Evolutionary conservation across 1,139 yeast genomes (phyloP), one percentile per base, ranked within the genome.

Genomic region (Taphrina wiesneri): DNA sequence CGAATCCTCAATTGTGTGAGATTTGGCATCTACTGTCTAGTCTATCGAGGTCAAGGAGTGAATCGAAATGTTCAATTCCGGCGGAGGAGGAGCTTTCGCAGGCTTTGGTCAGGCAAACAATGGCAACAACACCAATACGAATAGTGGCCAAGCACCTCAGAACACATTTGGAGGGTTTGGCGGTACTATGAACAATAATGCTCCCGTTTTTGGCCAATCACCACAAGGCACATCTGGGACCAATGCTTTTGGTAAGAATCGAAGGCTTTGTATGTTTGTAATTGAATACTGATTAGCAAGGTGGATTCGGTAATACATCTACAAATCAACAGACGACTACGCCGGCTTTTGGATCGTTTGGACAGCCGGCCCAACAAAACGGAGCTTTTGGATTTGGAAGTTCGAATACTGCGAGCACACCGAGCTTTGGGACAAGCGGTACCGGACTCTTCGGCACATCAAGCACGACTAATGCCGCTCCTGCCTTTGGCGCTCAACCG

Each of bases 361-460:
- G 67, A 28, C 51, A 64, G 28, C 47, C 69, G 21, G 63, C 74
- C n/a, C 65, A 52, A 23, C 65, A 53, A 45, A 23, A 13, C 15
- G 23, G 96, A 19, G 69, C 69, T 51, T 72, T 72, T 64, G 70
- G 71, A 26, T 69, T 70, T 53, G 69, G 69, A 28, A 23, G 43
- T 6, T 41, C 60, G n/a, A 69, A 67, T 60, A 56, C 21, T 17
- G 15, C 30, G 6, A 45, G 54, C 5, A 52, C 67, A 19, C 56
- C 67, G 15, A 46, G 49, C 11, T 65, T 65, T 36, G 65, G 67
- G 4, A 15, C 43, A 3, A 34, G 28, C 2, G 17, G 26, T 56
- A 72, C 72, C 19, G 76, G 76, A 6, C 70, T 77, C 46, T 79
- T 78, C 71, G 81, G 79, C 25, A 70, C 69, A 61, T 74, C 73